These are phyloP conservation scores for Monilinia aucupariae DNA, from an alignment of 2,329 filamentous ascomycete genomes.

Conservation along the genomic window DNA sequence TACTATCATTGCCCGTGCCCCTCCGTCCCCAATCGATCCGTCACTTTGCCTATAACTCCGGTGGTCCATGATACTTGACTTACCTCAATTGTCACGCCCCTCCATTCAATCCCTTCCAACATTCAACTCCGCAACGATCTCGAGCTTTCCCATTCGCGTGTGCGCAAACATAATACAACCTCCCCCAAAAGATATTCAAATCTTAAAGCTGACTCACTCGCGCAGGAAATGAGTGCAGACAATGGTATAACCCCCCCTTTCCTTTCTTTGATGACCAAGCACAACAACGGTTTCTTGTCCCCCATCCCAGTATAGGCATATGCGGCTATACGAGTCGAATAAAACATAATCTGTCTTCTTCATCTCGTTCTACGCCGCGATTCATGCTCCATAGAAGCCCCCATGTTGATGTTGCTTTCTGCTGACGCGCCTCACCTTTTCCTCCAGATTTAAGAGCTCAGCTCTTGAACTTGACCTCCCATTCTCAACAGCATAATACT, in stretches of 20 bases:
- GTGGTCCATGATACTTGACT: slow-evolving; percentile 4
- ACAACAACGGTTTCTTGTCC: slow-evolving; percentile 6
- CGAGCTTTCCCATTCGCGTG: slow-evolving; percentile 1
- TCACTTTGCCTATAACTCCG: slow-evolving; percentile 1
- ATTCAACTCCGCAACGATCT: slow-evolving; percentile 3
- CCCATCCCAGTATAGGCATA: slow-evolving; percentile 13
- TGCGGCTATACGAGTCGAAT: slow-evolving; percentile 17
- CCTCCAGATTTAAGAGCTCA: slow-evolving; percentile 35
- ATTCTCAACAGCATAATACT: slow-evolving; percentile 20
- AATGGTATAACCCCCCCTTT: slow-evolving; percentile 26
- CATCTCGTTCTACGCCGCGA: not conserved
- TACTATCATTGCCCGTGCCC: too few relatives aligned
- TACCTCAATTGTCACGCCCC: slow-evolving; percentile 14
- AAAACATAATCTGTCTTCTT: slow-evolving; percentile 2
- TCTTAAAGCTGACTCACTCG: slow-evolving; percentile 29
- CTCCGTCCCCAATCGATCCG: slow-evolving; percentile 8
- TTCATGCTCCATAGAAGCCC: not conserved
- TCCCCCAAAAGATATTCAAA: not conserved
- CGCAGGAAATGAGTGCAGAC: slow-evolving; percentile 32
- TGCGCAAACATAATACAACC: not conserved
- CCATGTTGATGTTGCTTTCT: slow-evolving; percentile 19
- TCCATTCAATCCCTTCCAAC: slow-evolving; percentile 14
- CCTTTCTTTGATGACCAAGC: slow-evolving; percentile 8
- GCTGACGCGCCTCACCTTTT: slow-evolving; percentile 33
- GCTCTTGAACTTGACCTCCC: slow-evolving; percentile 32